Conservation (phyloP, 2,329 filamentous ascomycete species). For the Beauveria rudraprayagi region DNA sequence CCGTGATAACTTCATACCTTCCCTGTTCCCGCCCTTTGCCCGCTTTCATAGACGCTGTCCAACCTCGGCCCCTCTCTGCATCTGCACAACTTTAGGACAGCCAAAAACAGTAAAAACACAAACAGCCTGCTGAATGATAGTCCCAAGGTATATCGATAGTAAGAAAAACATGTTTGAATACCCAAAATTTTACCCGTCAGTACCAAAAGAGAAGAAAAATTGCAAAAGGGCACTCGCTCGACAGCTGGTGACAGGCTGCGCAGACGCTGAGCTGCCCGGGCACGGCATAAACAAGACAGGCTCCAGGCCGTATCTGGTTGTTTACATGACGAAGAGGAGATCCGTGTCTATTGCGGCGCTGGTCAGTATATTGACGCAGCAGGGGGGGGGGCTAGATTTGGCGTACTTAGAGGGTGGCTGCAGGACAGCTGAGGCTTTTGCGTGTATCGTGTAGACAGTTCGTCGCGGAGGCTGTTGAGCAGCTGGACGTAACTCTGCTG, state of each 20-base stretch:
- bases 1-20: background rate
- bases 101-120: background rate
- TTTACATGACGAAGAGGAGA: conserved; percentile 54
- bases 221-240: background rate
- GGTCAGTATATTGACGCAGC: conserved; percentile 18
- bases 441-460: conserved; percentile 76
- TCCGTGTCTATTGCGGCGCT: conserved; percentile 44
- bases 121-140: conserved; percentile 3
- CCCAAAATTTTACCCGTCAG: conserved; percentile 2
- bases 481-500: conserved; percentile 97
- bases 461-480: conserved; percentile 91
- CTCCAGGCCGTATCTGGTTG: conserved; percentile 1
- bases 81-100: background rate
- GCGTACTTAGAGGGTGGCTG: conserved; percentile 88
- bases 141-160: conserved; percentile 9
- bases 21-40: background rate
- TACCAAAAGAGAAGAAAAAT: background rate
- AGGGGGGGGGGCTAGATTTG: conserved; percentile 14
- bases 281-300: background rate
- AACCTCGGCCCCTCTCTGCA: background rate
- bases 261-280: background rate
- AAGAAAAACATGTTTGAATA: background rate
- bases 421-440: conserved; percentile 97
- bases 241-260: background rate
- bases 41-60: background rate